Evolutionary conservation across 257 asterid genomes (phyloP).

Genomic region (Plectranthus barbatus): DNA sequence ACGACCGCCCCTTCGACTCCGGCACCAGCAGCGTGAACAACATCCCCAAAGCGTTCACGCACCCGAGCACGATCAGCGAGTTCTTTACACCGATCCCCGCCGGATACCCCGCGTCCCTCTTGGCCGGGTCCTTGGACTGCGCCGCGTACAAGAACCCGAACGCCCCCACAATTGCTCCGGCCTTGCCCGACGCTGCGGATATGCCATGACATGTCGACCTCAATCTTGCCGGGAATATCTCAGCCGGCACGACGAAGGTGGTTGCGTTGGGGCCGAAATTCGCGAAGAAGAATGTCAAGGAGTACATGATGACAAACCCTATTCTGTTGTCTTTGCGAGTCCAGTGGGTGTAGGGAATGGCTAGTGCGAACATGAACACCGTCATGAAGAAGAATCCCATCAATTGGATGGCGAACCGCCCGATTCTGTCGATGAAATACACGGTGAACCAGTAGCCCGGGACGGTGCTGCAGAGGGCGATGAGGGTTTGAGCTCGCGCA

Average conservation of each 20-base stretch:
- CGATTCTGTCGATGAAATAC: conserved; percentile 33
- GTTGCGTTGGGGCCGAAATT: conserved; percentile 55
- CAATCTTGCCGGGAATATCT: too few species aligned
- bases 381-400: conserved; percentile 60
- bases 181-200: conserved; percentile 49
- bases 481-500: conserved; percentile 41
- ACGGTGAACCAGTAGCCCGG: conserved; percentile 64
- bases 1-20: conserved; percentile 37
- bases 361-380: too few species aligned
- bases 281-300: conserved; percentile 47
- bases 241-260: conserved; percentile 54
- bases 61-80: conserved; percentile 35
- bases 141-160: conserved; percentile 50
- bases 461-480: conserved; percentile 45
- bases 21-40: conserved; percentile 43
- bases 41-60: conserved; percentile 32
- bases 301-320: conserved; percentile 39
- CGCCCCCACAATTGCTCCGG: conserved; percentile 48
- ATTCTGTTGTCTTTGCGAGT: conserved; percentile 28
- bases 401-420: conserved; percentile 40
- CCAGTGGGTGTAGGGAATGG: conserved; percentile 50
- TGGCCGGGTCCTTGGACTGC: conserved; percentile 27
- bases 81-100: conserved; percentile 39
- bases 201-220: conserved; percentile 57
- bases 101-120: conserved; percentile 38